These are phyloP conservation scores for Ceratobasidium sp. DNA, from an alignment of 1,284 basidiomycete genomes.

Conservation along the genomic window DNA sequence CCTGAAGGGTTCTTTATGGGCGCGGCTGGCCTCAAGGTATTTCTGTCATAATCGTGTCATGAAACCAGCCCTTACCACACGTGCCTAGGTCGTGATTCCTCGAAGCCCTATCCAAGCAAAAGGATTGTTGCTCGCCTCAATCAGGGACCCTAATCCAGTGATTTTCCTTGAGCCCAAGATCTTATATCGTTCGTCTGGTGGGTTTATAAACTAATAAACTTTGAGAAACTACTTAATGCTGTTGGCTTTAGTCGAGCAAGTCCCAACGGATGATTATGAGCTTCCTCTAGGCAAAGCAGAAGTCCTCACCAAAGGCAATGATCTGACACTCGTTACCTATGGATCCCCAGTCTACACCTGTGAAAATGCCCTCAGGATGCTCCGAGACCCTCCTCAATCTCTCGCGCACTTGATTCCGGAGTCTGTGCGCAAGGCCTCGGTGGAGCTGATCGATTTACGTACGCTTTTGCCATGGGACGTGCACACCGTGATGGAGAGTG, in stretches of 20 bases:
- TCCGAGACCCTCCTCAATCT: conserved; percentile 68
- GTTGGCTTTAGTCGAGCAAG: conserved; percentile 75
- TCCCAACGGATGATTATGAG: conserved; percentile 85
- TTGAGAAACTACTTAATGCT: not conserved
- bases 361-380: conserved; percentile 75
- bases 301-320: conserved; percentile 71
- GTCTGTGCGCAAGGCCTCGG: conserved; percentile 69
- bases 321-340: conserved; percentile 88
- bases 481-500: conserved; percentile 78
- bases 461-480: conserved; percentile 92
- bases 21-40: conserved; percentile 85
- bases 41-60: not conserved
- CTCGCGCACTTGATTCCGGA: conserved; percentile 74
- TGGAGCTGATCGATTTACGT: conserved; percentile 90
- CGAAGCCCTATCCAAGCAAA: conserved; percentile 95
- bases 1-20: conserved; percentile 95
- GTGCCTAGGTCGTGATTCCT: conserved; percentile 79
- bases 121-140: conserved; percentile 82
- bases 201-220: conserved; percentile 8
- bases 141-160: conserved; percentile 91
- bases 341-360: conserved; percentile 92
- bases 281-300: conserved; percentile 84
- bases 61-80: conserved; percentile 5
- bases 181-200: conserved; percentile 80
- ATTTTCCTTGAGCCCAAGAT: conserved; percentile 96